A percentile compares a stretch with the other conserved stretches of the same genome.
Conservation (phyloP, 495 filamentous ascomycete species). For the Rostrohypoxylon terebratum region DNA sequence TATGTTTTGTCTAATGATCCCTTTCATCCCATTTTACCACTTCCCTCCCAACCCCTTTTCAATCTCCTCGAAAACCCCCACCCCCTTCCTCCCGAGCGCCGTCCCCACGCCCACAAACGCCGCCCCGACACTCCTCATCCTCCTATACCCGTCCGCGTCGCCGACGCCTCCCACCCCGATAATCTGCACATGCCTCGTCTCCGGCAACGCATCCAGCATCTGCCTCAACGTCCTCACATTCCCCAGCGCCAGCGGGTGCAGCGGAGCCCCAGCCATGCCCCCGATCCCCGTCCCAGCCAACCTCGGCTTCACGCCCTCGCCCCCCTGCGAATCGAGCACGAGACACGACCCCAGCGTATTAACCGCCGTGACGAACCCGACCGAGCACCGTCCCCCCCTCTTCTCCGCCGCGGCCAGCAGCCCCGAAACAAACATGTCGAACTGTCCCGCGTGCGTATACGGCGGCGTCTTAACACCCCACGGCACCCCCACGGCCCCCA, state of each 20-base stretch:
- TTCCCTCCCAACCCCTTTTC: slow-evolving; percentile 24
- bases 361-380: slow-evolving; percentile 75
- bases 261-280: slow-evolving; percentile 72
- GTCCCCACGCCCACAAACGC: slow-evolving; percentile 72
- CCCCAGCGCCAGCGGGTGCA: slow-evolving; percentile 79
- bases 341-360: slow-evolving; percentile 78
- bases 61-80: slow-evolving; percentile 70
- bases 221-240: slow-evolving; percentile 71
- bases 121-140: slow-evolving; percentile 74
- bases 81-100: slow-evolving; percentile 69
- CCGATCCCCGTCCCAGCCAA: slow-evolving; percentile 62
- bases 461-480: slow-evolving; percentile 78
- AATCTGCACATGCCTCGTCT: slow-evolving; percentile 59
- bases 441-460: slow-evolving; percentile 74
- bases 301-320: not conserved
- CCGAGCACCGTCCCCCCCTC: slow-evolving; percentile 39
- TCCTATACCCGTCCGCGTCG: slow-evolving; percentile 66
- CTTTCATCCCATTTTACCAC: not conserved
- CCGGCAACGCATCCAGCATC: slow-evolving; percentile 60
- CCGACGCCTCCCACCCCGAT: slow-evolving; percentile 76
- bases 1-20: not conserved
- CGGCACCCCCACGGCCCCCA: slow-evolving; percentile 47
- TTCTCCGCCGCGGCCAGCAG: slow-evolving; percentile 47
- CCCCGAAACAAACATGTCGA: slow-evolving; percentile 62
- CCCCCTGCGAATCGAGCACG: slow-evolving; percentile 52